Conservation (phyloP, 352 stramenopile genomes). For the Aphanomyces cochlioides region DNA sequence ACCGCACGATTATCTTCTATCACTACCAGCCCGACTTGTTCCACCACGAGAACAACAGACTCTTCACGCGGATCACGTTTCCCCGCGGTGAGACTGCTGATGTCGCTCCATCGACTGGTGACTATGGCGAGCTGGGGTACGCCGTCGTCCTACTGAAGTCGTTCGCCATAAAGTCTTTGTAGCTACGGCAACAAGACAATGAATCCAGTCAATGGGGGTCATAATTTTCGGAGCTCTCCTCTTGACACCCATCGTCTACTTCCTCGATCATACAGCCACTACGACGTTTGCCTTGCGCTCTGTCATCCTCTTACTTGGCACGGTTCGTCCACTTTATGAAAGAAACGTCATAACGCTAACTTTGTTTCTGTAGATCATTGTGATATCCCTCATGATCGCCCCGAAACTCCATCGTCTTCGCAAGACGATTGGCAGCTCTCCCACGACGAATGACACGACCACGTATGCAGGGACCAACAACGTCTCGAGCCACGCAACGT, state of each 20-base stretch:
- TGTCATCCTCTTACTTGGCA: conserved; percentile 36
- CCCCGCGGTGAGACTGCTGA: conserved; percentile 33
- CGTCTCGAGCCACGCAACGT: too few relatives aligned
- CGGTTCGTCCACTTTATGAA: conserved; percentile 31
- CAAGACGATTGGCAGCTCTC: background rate
- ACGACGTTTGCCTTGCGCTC: conserved; percentile 44
- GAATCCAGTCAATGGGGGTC: conserved; percentile 51
- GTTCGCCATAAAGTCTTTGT: background rate
- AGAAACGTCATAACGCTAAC: background rate
- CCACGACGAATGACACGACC: too few relatives aligned
- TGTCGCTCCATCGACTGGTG: conserved; percentile 36
- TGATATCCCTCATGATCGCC: conserved; percentile 17
- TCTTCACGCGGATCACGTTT: conserved; percentile 49
- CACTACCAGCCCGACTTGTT: conserved; percentile 53
- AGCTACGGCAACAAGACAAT: conserved; percentile 36
- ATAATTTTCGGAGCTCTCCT: conserved; percentile 36
- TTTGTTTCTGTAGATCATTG: conserved; percentile 10
- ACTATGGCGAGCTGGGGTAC: conserved; percentile 52
- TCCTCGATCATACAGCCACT: conserved; percentile 41
- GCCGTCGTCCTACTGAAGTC: background rate
- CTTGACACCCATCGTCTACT: conserved; percentile 15
- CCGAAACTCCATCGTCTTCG: conserved; percentile 26
- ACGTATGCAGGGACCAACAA: too few relatives aligned
- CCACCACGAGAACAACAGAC: conserved; percentile 35
- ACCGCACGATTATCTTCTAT: conserved; percentile 38